These are phyloP conservation scores for Spongiforma sp. DNA, from an alignment of 1,284 basidiomycete species.

Conservation along the genomic window DNA sequence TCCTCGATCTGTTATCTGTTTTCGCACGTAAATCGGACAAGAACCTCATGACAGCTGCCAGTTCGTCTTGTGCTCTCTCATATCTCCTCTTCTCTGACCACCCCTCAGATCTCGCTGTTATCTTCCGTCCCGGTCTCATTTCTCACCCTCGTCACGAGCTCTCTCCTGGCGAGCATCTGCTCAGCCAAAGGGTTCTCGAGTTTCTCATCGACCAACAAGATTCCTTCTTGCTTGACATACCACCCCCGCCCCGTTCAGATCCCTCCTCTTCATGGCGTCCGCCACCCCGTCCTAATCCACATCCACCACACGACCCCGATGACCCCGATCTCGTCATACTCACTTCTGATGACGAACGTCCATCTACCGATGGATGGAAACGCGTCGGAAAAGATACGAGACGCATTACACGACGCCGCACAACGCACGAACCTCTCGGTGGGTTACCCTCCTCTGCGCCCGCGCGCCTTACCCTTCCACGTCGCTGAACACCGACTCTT, in stretches of 20 bases:
- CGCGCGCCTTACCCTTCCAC: conserved; percentile 31
- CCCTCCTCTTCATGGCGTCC: conserved; percentile 38
- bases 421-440: conserved; percentile 61
- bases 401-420: conserved; percentile 56
- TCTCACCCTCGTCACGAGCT: conserved; percentile 88
- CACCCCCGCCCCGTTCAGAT: conserved; percentile 59
- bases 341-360: conserved; percentile 52
- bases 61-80: conserved; percentile 50
- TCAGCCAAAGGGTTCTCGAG: conserved; percentile 91
- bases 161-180: conserved; percentile 80
- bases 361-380: conserved; percentile 51
- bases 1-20: conserved; percentile 94
- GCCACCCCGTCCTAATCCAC: conserved; percentile 14
- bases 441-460: conserved; percentile 44
- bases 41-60: conserved; percentile 96
- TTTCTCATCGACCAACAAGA: conserved; percentile 93
- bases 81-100: conserved; percentile 2
- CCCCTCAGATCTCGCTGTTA: conserved; percentile 83
- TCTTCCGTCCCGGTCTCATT: conserved; percentile 93
- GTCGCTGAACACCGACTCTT: conserved; percentile 33
- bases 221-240: conserved; percentile 84
- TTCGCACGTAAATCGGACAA: conserved; percentile 91
- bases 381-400: conserved; percentile 46
- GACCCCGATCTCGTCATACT: conserved; percentile 44
- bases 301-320: conserved; percentile 26